phyloP scores from a whole-genome alignment of 2,329 filamentous ascomycete genomes.

The Colletotrichum chlorophyti region DNA sequence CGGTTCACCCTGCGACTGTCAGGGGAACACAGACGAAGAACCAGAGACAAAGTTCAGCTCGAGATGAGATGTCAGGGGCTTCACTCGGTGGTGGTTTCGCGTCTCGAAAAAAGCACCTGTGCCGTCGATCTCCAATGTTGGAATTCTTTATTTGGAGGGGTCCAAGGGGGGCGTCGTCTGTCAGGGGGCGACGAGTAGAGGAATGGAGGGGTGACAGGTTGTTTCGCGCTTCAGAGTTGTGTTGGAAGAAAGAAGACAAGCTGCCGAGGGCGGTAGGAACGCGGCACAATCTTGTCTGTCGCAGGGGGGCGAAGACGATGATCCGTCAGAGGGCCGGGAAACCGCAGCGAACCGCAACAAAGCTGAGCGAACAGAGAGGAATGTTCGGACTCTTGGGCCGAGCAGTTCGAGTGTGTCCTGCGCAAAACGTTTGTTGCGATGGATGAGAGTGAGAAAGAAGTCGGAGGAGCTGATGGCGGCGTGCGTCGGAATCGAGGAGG shows the following conservation, averaged over 20 bases:
- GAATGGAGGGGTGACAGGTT: conserved; percentile 27
- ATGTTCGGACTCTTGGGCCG: conserved; percentile 4
- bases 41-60: conserved; percentile 17
- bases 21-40: neutral
- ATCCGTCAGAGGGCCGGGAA: neutral
- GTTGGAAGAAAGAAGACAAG: conserved; percentile 18
- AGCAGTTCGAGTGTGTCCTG: neutral
- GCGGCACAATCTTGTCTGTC: conserved; percentile 17
- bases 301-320: neutral
- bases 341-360: neutral
- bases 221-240: conserved; percentile 27
- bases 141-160: conserved; percentile 28
- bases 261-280: conserved; percentile 17
- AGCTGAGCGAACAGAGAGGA: neutral
- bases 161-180: conserved; percentile 15
- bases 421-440: no score
- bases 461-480: conserved; percentile 19
- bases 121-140: conserved; percentile 26
- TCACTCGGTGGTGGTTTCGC: conserved; percentile 26
- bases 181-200: conserved; percentile 20
- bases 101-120: conserved; percentile 24
- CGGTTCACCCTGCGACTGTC: no score
- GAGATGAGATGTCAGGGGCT: conserved; percentile 28
- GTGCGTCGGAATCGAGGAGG: conserved; percentile 22
- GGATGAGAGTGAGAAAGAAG: no score